Percentiles rank a stretch among this genome's conserved stretches.
These are phyloP conservation scores for Ophiostoma piceae DNA, from an alignment of 2,329 filamentous ascomycete species.

Conservation along the genomic window DNA sequence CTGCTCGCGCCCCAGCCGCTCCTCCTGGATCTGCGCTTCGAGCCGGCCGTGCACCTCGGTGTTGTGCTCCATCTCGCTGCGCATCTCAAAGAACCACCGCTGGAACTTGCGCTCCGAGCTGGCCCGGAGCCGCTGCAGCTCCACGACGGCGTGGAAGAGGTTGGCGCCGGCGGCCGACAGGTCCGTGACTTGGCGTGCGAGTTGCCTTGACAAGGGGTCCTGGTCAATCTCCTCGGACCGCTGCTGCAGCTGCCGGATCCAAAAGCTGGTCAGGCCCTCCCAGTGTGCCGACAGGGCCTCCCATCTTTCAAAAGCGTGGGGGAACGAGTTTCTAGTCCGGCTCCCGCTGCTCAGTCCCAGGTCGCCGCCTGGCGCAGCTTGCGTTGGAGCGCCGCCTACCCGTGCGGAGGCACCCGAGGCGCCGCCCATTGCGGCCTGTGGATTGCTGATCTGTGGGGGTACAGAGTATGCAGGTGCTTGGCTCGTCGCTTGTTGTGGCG, in stretches of 20 bases:
- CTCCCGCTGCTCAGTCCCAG: conserved; percentile 31
- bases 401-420: conserved; percentile 5
- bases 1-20: conserved; percentile 64
- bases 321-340: conserved; percentile 66
- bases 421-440: not conserved
- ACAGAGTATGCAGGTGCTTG: conserved; percentile 1
- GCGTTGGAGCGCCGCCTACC: not conserved
- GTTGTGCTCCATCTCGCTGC: conserved; percentile 77
- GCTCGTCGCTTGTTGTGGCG: not conserved
- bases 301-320: conserved; percentile 96
- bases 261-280: conserved; percentile 96
- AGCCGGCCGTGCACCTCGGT: conserved; percentile 77
- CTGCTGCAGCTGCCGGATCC: conserved; percentile 87
- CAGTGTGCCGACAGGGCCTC: conserved; percentile 94
- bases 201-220: conserved; percentile 78
- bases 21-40: conserved; percentile 67
- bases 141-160: conserved; percentile 93
- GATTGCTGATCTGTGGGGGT: not conserved
- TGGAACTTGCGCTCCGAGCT: conserved; percentile 98
- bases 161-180: conserved; percentile 96
- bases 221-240: conserved; percentile 79
- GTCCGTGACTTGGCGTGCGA: conserved; percentile 91
- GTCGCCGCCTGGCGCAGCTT: conserved; percentile 32
- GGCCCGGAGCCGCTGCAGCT: conserved; percentile 85
- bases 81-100: conserved; percentile 95